Evolutionary conservation across 2,329 filamentous ascomycete genomes (phyloP).

Genomic region (Nothopassalora personata): DNA sequence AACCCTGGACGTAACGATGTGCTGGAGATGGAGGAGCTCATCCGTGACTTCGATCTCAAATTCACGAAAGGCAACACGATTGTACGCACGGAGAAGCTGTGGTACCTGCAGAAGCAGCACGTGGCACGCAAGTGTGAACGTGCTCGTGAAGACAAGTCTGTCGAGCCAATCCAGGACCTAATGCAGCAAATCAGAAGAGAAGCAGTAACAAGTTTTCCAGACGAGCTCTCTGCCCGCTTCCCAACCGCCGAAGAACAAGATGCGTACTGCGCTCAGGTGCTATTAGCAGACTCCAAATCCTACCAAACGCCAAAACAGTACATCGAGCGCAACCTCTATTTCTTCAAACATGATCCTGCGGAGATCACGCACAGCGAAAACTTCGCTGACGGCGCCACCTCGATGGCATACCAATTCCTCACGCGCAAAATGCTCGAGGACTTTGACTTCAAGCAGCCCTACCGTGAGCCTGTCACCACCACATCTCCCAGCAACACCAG

Average conservation of each 20-base stretch:
- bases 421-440: constrained; percentile 1
- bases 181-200: constrained; percentile 22
- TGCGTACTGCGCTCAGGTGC: constrained; percentile 47
- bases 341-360: constrained; percentile 43
- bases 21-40: constrained; percentile 64
- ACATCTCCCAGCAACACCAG: neutral
- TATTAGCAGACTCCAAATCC: constrained; percentile 52
- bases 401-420: constrained; percentile 4
- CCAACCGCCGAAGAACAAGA: constrained; percentile 26
- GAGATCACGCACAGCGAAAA: constrained; percentile 8
- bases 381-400: constrained; percentile 4
- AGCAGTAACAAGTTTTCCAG: constrained; percentile 1
- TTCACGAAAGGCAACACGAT: constrained; percentile 89
- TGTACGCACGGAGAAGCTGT: constrained; percentile 73
- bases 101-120: constrained; percentile 71
- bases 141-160: constrained; percentile 38
- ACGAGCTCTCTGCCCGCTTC: constrained; percentile 1
- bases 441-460: constrained; percentile 9
- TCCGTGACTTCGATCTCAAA: constrained; percentile 71
- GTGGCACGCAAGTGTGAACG: constrained; percentile 45
- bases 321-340: constrained; percentile 51
- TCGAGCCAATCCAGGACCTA: constrained; percentile 32
- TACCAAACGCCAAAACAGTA: constrained; percentile 55
- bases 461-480: constrained; percentile 5
- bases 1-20: constrained; percentile 63